A percentile compares a stretch with the other conserved stretches of the same genome.
Conservation (phyloP, 257 asterid genomes). For the Petunia axillaris region DNA sequence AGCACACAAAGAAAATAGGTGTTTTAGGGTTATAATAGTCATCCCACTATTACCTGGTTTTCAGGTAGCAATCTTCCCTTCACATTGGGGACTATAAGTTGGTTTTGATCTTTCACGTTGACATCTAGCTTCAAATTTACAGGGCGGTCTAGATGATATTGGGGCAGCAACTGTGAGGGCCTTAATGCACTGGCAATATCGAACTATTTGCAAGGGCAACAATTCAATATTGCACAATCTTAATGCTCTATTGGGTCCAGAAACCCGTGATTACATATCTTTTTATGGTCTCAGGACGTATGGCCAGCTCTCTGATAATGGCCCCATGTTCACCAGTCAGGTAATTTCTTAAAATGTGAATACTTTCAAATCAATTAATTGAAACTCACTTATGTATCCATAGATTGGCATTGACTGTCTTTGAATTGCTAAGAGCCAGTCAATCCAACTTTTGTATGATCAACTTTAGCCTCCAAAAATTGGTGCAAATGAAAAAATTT, state of each 20-base stretch:
- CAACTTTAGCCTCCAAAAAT: constrained; percentile 13
- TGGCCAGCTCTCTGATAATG: constrained; percentile 69
- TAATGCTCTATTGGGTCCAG: constrained; percentile 64
- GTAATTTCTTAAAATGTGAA: constrained; percentile 39
- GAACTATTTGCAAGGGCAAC: constrained; percentile 81
- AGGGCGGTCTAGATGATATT: constrained; percentile 94
- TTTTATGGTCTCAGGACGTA: constrained; percentile 84
- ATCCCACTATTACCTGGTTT: constrained; percentile 94
- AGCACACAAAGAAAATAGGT: constrained; percentile 63
- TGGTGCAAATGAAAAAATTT: background rate
- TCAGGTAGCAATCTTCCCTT: constrained; percentile 58
- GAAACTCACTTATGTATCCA: constrained; percentile 17
- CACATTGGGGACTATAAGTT: constrained; percentile 3
- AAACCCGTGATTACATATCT: constrained; percentile 70
- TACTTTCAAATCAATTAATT: background rate
- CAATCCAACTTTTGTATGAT: constrained; percentile 12
- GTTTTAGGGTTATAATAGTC: constrained; percentile 86
- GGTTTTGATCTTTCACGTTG: constrained; percentile 24
- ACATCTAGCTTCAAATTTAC: constrained; percentile 31
- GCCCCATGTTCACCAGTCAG: constrained; percentile 87
- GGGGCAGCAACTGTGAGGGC: constrained; percentile 99
- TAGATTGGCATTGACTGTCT: background rate
- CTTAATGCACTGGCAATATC: constrained; percentile 96
- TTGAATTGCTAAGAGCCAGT: constrained; percentile 16
- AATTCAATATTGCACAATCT: constrained; percentile 81